Percentiles rank a stretch among this genome's conserved stretches.
phyloP scores from a whole-genome alignment of 2,329 filamentous ascomycete species.

The Sporothrix mexicana region DNA sequence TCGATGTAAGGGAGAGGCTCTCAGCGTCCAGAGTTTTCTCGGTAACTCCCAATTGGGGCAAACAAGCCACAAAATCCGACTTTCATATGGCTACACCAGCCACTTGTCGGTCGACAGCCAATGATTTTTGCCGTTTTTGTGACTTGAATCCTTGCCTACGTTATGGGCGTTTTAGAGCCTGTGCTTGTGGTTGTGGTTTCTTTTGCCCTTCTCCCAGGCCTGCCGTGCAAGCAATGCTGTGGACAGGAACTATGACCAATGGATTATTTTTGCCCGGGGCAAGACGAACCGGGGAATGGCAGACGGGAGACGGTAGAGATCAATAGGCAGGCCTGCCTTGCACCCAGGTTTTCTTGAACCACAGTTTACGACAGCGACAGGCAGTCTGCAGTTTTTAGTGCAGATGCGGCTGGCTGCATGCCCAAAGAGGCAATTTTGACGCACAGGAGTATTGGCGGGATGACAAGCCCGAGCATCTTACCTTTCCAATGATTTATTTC shows the following conservation, averaged over 20 bases:
- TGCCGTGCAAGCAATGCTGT: background rate
- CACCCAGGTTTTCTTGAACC: background rate
- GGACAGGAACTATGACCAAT: background rate
- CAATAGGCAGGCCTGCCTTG: background rate
- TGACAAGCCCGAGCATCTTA: background rate
- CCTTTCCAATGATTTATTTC: no score
- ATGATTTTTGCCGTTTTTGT: background rate
- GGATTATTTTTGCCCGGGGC: background rate
- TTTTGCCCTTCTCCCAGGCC: background rate
- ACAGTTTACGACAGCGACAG: background rate
- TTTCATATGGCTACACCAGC: background rate
- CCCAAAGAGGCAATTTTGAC: conserved; percentile 6
- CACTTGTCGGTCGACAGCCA: conserved; percentile 1
- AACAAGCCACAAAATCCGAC: background rate
- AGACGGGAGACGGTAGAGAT: background rate
- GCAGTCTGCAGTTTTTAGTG: no score
- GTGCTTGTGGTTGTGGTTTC: background rate
- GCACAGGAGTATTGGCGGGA: background rate
- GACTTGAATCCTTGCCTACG: background rate
- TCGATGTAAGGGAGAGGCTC: conserved; percentile 1
- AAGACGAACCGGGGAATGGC: background rate
- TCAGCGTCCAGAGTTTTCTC: background rate
- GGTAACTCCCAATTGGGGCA: background rate
- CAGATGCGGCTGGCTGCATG: conserved; percentile 9
- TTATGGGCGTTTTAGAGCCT: background rate